Conservation (phyloP, 2,329 filamentous ascomycete species). For the Cytospora schulzeri region DNA sequence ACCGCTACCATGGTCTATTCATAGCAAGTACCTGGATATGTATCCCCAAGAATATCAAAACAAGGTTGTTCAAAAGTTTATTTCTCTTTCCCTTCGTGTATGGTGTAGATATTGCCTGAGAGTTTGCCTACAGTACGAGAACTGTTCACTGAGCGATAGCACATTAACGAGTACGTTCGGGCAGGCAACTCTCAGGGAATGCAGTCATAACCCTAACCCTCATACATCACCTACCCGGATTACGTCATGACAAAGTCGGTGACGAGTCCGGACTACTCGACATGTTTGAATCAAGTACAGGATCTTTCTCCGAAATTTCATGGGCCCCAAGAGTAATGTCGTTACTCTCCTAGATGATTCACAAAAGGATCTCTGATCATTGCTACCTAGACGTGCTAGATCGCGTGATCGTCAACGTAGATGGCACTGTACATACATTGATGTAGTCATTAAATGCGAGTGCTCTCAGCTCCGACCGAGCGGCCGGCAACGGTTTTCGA, state of each 20-base stretch:
- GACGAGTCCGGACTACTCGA: neutral
- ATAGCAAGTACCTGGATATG: neutral
- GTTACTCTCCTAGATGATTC: neutral
- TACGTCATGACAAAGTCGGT: neutral
- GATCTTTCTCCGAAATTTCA: neutral
- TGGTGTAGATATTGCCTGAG: neutral
- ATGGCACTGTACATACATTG: no score
- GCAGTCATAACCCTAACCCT: neutral
- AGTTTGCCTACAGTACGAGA: neutral
- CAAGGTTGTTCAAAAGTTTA: neutral
- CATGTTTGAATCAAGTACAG: neutral
- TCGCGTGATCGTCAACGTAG: neutral
- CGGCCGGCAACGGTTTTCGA: conserved; percentile 16
- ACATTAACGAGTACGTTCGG: neutral
- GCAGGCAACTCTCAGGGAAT: neutral
- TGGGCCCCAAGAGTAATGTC: neutral
- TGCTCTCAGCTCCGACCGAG: neutral
- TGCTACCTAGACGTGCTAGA: neutral
- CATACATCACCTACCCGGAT: neutral
- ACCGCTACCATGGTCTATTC: neutral
- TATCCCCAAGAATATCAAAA: neutral
- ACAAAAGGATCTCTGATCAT: neutral
- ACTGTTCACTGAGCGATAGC: neutral
- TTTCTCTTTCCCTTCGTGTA: neutral
- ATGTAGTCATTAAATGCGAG: neutral